Evolutionary conservation across 2,329 filamentous ascomycete genomes (phyloP), one percentile per base, ranked within the genome.

Genomic region (Scytalidium sp.): DNA sequence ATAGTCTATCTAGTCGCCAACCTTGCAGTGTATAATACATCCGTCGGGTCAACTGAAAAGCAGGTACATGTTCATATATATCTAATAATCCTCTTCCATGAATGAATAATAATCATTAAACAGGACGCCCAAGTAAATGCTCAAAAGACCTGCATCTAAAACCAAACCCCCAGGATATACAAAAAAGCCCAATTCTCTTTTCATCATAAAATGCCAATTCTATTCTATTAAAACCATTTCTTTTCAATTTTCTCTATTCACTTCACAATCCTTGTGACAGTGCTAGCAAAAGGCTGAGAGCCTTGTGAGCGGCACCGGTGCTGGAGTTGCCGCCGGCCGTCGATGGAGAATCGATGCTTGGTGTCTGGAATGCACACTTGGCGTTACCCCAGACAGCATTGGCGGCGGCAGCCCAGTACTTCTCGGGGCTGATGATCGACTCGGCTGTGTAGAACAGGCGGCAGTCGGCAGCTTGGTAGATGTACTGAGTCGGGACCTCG

Each of bases 401-500:
- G 1, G 64, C 63, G 9, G 69, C 71, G 32, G 66, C 67, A 21
- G 63, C 65, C 82, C 83, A 85, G 19, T 79, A 60, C 19, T 64
- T 66, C 2, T 68, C 69, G 3, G 76, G 71, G 43, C 81, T 72
- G 6, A 72, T 63, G 23, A 78, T 61, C 59, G 79, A 82, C 2
- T 71, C 62, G n/a, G 70, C 61, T 2, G 81, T 81, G 52, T 78
- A 84, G 59, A 76, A 85, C 9, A 85, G 64, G 2, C 80, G 70
- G 56, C 82, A 86, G 56, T 81, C 76, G 1, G 83, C 79, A 1
- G 81, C 74, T 54, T 84, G 75, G 52, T 84, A 83, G 3, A 76
- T 63, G 59, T 86, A 86, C 58, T 87, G 83, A 19, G 78, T 61
- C 6, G 81, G 75, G 7, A 51, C 48, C 1, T 69, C 64, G 49